Base-by-base conservation (phyloP, 345 rosid species). In the Melaleuca alternifolia region DNA sequence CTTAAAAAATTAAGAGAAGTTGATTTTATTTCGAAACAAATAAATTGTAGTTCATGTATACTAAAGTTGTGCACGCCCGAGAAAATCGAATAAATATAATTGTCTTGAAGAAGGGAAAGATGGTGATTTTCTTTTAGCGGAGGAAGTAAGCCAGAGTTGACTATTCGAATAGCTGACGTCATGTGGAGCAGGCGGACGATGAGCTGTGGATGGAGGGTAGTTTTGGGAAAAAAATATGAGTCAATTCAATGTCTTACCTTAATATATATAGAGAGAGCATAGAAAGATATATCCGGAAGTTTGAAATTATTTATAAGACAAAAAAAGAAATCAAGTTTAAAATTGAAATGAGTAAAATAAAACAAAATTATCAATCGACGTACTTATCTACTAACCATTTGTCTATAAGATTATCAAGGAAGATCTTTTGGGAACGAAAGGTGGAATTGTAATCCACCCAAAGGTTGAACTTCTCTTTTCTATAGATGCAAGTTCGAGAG, bases 1-100 rank as follows among this genome's bases (percentile, higher is more conserved):
- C 41, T 41, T 41, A 65, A 37, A 18, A 23, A 23, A 0, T 20
- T 41, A 41, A 71, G 1, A 2, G 37, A 16, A 33, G 37, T 37
- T 37, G 7, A 12, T 71, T 71, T 9, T 24, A 0, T 18, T 5
- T 0, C 26, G 0, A 11, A 71, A 71, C 24, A 33, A 9, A 18
- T 41, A 33, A 65, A 65, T 65, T 65, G 77, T 65, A 20, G 44
- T 65, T 7, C 23, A 20, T 30, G 44, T 30, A 4, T 37, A 33
- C 7, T 33, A 2, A 24, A 71, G 24, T 21, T 9, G 46, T 3
- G 0, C 23, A 59, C 0, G 71, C 23, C 3, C 0, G 1, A 5
- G 46, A 71, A 33, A 33, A 33, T 16, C 33, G 24, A 37, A 33
- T 37, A 5, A 18, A 33, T 71, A 71, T 71, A 33, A 71, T 33